Percentiles rank a stretch among this genome's conserved stretches.
These are phyloP conservation scores for Bassia scoparia DNA, from an alignment of 148 eudicot species.

Conservation along the genomic window DNA sequence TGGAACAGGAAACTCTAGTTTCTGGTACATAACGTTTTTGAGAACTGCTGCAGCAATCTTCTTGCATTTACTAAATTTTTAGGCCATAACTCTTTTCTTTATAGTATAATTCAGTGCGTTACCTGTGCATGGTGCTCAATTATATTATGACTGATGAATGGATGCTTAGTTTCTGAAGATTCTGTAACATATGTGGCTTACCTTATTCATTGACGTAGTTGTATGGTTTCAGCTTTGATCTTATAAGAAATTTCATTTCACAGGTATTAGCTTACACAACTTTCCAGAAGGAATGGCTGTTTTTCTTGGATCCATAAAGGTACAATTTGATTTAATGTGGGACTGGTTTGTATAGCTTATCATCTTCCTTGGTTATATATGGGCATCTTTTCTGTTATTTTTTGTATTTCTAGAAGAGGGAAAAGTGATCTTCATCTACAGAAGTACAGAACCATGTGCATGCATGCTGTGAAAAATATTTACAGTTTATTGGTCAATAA, in stretches of 20 bases:
- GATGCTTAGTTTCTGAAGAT: neutral
- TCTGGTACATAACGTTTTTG: neutral
- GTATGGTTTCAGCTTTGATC: neutral
- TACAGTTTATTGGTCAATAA: too few species aligned
- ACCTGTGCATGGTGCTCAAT: neutral
- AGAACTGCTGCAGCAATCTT: neutral
- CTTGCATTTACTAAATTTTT: neutral
- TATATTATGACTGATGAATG: neutral
- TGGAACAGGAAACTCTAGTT: neutral
- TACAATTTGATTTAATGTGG: slow-evolving; percentile 20
- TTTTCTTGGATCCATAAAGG: slow-evolving; percentile 96
- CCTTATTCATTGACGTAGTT: neutral
- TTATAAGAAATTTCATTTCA: neutral
- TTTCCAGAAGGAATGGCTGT: slow-evolving; percentile 99
- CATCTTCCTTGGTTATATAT: neutral
- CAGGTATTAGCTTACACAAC: slow-evolving; percentile 99
- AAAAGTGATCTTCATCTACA: neutral
- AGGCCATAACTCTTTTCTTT: too few species aligned
- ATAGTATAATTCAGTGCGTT: neutral
- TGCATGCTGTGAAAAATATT: neutral
- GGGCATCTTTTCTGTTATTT: neutral
- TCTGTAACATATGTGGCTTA: neutral
- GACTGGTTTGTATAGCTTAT: neutral
- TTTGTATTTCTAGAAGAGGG: neutral
- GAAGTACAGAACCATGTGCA: too few species aligned